Base-by-base conservation (phyloP, 2,329 filamentous ascomycete genomes). In the Drechmeria coniospora region DNA sequence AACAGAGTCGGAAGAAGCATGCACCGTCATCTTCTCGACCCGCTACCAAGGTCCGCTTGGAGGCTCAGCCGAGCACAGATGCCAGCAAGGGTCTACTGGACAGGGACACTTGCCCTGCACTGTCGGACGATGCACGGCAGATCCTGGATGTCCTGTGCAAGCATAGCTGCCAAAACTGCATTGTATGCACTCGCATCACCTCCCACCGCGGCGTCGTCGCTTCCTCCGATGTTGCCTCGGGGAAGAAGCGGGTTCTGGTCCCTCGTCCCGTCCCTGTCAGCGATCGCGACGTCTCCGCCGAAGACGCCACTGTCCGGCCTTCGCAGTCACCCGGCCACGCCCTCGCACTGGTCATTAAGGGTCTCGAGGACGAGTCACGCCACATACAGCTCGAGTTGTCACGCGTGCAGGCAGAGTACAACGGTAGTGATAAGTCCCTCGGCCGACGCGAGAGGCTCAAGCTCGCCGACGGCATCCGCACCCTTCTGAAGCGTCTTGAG, bases 301-400 rank as follows among this genome's bases (percentile, higher is more conserved):
- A 68, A 22, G 62, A 69, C 26, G 53, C 55, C 3, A 76, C 69
- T 2, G 58, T 76, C 41, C 74, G 78, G 5, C 74, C 77, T 5
- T 64, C 75, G 1, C 75, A 81, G 43, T 57, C 71, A 2, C 82
- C 82, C 0, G 72, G 68, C 4, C 54, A 75, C 23, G 82, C 83
- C 8, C 68, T 93, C 15, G 78, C 79, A 6, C 70, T 75, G n/a
- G 79, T 92, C 14, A 75, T 92, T 48, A 90, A 92, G 53, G 68
- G 74, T 6, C 59, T 92, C 4, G 65, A 81, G 39, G 82, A 92
- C 46, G 84, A 93, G 49, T 66, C 86, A 24, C 64, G 66, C 9
- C 80, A 92, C 46, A 55, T 92, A 29, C 78, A 80, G 50, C 63
- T 78, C 38, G 65, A 77, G 41, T 65, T 84, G n/a, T 58, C 65